Percentiles rank a stretch among this genome's conserved stretches.
Conservation (phyloP, 2,329 filamentous ascomycete genomes). For the Cytospora piceicola region DNA sequence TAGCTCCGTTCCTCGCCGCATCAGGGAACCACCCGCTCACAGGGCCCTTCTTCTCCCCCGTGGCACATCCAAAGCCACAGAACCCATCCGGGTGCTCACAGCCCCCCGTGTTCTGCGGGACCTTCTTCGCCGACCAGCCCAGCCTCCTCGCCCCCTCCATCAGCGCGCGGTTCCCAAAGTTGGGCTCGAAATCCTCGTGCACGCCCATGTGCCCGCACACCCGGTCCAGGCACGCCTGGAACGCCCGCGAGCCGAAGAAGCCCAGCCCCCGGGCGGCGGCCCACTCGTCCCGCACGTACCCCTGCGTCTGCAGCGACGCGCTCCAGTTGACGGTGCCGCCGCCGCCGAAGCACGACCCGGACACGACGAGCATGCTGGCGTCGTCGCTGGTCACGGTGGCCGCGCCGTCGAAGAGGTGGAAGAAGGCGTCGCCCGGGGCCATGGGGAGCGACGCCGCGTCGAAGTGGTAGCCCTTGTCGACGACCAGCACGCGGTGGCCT, state of each 20-base stretch:
- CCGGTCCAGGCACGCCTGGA: conserved; percentile 73
- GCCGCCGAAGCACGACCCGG: conserved; percentile 76
- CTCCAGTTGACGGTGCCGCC: conserved; percentile 87
- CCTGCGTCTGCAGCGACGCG: conserved; percentile 65
- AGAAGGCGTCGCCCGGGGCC: conserved; percentile 60
- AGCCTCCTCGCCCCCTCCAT: conserved; percentile 73
- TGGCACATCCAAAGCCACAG: conserved; percentile 61
- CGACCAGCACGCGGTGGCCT: conserved; percentile 67
- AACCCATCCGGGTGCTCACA: conserved; percentile 71
- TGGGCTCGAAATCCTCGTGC: conserved; percentile 70
- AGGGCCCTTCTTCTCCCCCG: conserved; percentile 75
- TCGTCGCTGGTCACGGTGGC: conserved; percentile 60
- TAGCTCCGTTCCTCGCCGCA: conserved; percentile 72
- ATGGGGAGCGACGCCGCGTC: conserved; percentile 72
- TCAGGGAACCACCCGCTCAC: conserved; percentile 75
- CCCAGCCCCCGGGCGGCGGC: conserved; percentile 64
- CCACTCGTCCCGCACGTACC: conserved; percentile 79
- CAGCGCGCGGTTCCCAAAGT: conserved; percentile 67
- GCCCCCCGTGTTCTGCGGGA: conserved; percentile 78
- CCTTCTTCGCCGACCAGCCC: conserved; percentile 68
- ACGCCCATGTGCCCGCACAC: conserved; percentile 80
- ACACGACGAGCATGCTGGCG: conserved; percentile 61
- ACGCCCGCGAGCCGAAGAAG: conserved; percentile 73
- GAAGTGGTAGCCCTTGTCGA: conserved; percentile 80
- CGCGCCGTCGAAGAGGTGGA: conserved; percentile 70